phyloP scores from a whole-genome alignment of 139 green algal genomes.

The Tetradesmus obliquus region DNA sequence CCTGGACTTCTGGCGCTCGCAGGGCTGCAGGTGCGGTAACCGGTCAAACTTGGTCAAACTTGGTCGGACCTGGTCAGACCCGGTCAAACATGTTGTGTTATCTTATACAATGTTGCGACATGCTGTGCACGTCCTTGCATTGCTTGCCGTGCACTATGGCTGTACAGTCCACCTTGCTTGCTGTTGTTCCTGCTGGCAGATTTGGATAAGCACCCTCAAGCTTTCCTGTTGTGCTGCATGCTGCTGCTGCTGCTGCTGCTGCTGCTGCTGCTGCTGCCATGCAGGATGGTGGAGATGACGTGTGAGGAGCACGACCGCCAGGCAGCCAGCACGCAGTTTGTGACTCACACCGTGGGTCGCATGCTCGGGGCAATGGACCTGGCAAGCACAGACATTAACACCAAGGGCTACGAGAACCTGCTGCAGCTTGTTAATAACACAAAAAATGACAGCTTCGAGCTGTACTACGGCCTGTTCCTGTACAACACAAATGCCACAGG shows the following conservation, averaged over 20 bases:
- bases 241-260: not conserved
- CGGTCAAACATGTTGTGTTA: no score
- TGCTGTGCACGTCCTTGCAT: not conserved
- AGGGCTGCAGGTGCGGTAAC: conserved; percentile 32
- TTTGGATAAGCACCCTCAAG: not conserved
- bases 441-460: conserved; percentile 97
- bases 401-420: conserved; percentile 92
- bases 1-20: conserved; percentile 58
- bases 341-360: conserved; percentile 93
- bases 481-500: conserved; percentile 86
- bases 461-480: conserved; percentile 99
- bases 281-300: conserved; percentile 97
- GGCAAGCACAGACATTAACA: conserved; percentile 91
- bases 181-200: no score
- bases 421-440: conserved; percentile 98
- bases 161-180: not conserved
- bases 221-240: not conserved
- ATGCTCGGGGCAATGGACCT: conserved; percentile 64
- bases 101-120: no score
- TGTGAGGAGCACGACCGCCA: conserved; percentile 98
- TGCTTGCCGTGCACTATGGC: not conserved
- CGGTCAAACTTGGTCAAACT: not conserved
- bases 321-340: conserved; percentile 96
- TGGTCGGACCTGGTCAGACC: not conserved
- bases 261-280: conserved; percentile 54